Evolutionary conservation across 345 rosid species (phyloP), one percentile per base, ranked within the genome.

Genomic region (Conringia planisiliqua): DNA sequence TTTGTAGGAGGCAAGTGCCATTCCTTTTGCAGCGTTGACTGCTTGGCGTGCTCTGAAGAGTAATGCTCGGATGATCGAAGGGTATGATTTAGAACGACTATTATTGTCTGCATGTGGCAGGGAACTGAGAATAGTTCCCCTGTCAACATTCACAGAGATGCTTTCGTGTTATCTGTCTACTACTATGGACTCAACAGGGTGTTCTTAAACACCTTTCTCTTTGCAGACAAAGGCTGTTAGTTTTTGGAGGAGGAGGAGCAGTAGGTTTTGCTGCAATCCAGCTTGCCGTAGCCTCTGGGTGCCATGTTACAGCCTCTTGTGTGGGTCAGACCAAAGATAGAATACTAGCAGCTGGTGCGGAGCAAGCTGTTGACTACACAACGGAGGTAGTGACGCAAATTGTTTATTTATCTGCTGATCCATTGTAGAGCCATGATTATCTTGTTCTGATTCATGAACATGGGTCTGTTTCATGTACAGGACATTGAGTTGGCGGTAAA

Each of bases 41-140:
- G 97, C 98, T 66, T 94, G 98, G 98, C 89, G 97, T 62, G 98
- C 90, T 78, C 80, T 94, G 68, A 89, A 85, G 81, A 81, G 89
- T 70, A 88, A 95, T 68, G 98, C 98, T 58, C 85, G 98, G 83
- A 86, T 91, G 68, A 71, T 81, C 55, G 93, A 88, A 78, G 98
- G 97, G 98, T 93, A 89, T 59, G 85, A 4, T 76, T 66, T 18
- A 18, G 30, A 30, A 16, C 38, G 7, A 8, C 8, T 68, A 1
- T 33, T 54, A 40, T 12, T 33, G 20, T 50, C 38, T 42, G 11
- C 18, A 29, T 58, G 46, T 62, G 58, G 58, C 62, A 42, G 6
- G 4, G 32, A 69, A 58, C 12, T 76, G 51, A 36, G 22, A 35
- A 18, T 35, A 33, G 35, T 54, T 35, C 62, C 58, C 43, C 32